Percentiles rank a stretch among this genome's conserved stretches.
Conservation (phyloP, 371 early-diverging fungal genomes). For the Smittium culicis region DNA sequence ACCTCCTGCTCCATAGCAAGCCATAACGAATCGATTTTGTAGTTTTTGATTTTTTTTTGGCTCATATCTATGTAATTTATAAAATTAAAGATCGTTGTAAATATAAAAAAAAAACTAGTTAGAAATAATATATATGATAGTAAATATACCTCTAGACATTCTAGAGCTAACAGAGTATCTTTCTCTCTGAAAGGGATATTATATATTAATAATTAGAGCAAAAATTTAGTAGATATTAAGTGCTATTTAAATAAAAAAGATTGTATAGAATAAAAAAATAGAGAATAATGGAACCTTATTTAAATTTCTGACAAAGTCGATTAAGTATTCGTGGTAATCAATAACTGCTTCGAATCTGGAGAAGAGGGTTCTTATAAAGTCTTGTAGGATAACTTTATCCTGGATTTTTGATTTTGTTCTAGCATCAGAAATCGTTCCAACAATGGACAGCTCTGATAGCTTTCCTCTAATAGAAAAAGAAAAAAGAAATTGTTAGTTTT, state of each 20-base stretch:
- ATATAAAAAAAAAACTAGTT: no score
- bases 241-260: background rate
- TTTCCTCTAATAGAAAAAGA: background rate
- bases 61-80: background rate
- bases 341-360: conserved; percentile 67
- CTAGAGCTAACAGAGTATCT: conserved; percentile 14
- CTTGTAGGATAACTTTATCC: conserved; percentile 60
- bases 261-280: background rate
- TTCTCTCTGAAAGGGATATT: conserved; percentile 2
- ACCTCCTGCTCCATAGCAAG: background rate
- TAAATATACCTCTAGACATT: background rate
- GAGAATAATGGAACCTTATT: conserved; percentile 11
- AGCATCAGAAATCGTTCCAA: conserved; percentile 8
- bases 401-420: conserved; percentile 3
- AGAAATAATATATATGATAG: no score
- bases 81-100: background rate
- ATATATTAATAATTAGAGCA: background rate
- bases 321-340: conserved; percentile 63
- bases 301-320: conserved; percentile 21
- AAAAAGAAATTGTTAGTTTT: background rate
- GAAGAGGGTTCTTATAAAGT: conserved; percentile 66
- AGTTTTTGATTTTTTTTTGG: background rate
- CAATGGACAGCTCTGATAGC: background rate
- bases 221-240: background rate
- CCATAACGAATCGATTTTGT: background rate